Base-by-base conservation (phyloP, 257 asterid genomes). In the Apocynum venetum region DNA sequence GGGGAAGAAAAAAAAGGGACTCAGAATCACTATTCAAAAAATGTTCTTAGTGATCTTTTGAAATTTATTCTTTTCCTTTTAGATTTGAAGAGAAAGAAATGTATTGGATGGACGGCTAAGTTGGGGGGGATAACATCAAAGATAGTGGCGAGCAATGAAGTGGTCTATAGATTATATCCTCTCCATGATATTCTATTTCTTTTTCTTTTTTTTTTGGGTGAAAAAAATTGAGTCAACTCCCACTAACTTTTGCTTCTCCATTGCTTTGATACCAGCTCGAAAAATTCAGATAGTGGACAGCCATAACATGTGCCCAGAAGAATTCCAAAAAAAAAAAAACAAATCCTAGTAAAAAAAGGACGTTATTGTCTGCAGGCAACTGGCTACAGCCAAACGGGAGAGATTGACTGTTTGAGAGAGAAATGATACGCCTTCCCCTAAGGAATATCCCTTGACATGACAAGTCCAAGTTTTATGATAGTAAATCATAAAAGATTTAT, bases 251-350 rank as follows among this genome's bases (percentile, higher is more conserved):
- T 25, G 31, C 31, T 25, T 25, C 31, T 25, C 31, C 31, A 25
- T 25, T 46, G 46, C 35, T 43, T 66, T 73, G 31, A 25, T 25
- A 25, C 31, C 31, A 25, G 65, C 19, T 51, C 14, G 48, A 81
- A 75, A 31, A 80, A 72, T 66, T 73, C 5, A 74, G 67, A 73
- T 59, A 82, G 80, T 78, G 85, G 83, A 71, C 57, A 44, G 57
- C 73, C 83, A 57, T 46, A 43, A 79, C 66, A 3, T 14, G 61
- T 56, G 63, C 31, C 31, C 47, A 36, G 41, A 19, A 59, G 20
- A 68, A 66, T 65, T 35, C 13, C 13, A 12, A 6, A 7, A 17
- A 66, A 2, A 8, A 1, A 61, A 5, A 38, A 35, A 25, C n/a
- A 31, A 3, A 64, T 64, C 56, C 14, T 51, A 14, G 17, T 51